Percentiles rank a stretch among this genome's conserved stretches.
phyloP scores from a whole-genome alignment of 768 basidiomycete species.

The Boletus tylopilopsis region DNA sequence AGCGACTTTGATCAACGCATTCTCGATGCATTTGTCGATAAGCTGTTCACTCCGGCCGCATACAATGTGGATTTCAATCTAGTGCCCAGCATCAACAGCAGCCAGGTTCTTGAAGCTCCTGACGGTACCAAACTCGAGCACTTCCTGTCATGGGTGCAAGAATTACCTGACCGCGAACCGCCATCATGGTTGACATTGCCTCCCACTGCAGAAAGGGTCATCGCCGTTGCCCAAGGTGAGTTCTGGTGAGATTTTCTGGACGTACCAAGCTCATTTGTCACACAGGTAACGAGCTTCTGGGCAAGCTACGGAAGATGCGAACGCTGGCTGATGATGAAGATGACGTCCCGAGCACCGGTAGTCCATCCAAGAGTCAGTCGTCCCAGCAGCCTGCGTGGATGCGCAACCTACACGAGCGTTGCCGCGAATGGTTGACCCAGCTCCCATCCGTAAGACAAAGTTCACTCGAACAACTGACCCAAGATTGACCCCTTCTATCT shows the following conservation, averaged over 20 bases:
- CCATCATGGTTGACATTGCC: conserved; percentile 94
- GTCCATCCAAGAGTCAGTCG: conserved; percentile 58
- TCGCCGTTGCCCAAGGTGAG: conserved; percentile 86
- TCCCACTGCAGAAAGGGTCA: conserved; percentile 86
- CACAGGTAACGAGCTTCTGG: conserved; percentile 74
- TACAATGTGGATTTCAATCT: conserved; percentile 94
- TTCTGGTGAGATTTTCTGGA: not conserved
- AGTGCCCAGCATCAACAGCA: conserved; percentile 60
- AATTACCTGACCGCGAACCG: conserved; percentile 88
- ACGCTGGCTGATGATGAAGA: conserved; percentile 86
- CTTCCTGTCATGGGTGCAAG: conserved; percentile 87
- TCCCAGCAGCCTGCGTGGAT: conserved; percentile 94
- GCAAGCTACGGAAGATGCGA: conserved; percentile 91
- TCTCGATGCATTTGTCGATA: conserved; percentile 90
- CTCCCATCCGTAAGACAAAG: conserved; percentile 63
- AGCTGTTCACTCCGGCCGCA: conserved; percentile 79
- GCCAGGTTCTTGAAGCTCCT: conserved; percentile 63
- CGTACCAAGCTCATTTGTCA: conserved; percentile 3
- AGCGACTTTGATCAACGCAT: conserved; percentile 94
- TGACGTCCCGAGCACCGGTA: conserved; percentile 46
- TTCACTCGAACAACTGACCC: not conserved
- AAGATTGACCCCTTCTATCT: conserved; percentile 12
- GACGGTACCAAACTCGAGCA: conserved; percentile 93
- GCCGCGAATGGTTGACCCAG: conserved; percentile 76
- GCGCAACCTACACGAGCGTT: conserved; percentile 76